phyloP scores from a whole-genome alignment of 2,329 filamentous ascomycete species.

The Raffaelea ambrosiae region DNA sequence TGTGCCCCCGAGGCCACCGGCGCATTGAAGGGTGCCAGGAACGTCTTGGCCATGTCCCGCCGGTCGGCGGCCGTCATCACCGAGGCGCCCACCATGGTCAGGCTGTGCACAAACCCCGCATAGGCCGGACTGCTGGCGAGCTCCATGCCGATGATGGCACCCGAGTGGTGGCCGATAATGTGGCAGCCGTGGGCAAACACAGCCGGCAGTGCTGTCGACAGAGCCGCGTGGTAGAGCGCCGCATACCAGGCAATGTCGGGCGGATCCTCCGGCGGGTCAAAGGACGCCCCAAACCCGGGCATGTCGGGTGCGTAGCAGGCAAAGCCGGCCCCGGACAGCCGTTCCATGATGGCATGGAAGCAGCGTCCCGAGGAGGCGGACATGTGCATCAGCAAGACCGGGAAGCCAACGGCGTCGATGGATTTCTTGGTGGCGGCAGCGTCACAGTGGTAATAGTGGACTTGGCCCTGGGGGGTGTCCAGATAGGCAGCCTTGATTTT shows the following conservation, averaged over 20 bases:
- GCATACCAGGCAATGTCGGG: slow-evolving; percentile 9
- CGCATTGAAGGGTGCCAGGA: too few relatives aligned
- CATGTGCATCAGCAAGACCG: slow-evolving; percentile 11
- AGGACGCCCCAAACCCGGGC: slow-evolving; percentile 13
- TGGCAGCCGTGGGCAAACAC: slow-evolving; percentile 4
- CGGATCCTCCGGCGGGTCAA: slow-evolving; percentile 10
- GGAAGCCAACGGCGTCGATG: not conserved
- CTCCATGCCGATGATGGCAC: slow-evolving; percentile 11
- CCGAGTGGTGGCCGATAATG: slow-evolving; percentile 12
- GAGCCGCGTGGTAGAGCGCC: slow-evolving; percentile 4
- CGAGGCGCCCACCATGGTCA: slow-evolving; percentile 4
- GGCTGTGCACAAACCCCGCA: slow-evolving; percentile 1
- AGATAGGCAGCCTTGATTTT: slow-evolving; percentile 7
- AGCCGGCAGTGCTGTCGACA: not conserved
- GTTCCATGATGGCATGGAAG: slow-evolving; percentile 5
- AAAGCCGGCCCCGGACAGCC: slow-evolving; percentile 7
- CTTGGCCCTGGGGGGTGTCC: slow-evolving; percentile 10
- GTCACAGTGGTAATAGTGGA: slow-evolving; percentile 10
- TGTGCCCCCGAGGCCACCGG: too few relatives aligned
- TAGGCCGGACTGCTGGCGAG: slow-evolving; percentile 6
- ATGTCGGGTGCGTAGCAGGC: slow-evolving; percentile 14
- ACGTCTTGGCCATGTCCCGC: not conserved
- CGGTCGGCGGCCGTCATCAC: too few relatives aligned
- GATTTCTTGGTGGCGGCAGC: not conserved
- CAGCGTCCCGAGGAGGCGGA: slow-evolving; percentile 11